Evolutionary conservation across 2,329 filamentous ascomycete genomes (phyloP).

Genomic region (Pseudogymnoascus sp.): DNA sequence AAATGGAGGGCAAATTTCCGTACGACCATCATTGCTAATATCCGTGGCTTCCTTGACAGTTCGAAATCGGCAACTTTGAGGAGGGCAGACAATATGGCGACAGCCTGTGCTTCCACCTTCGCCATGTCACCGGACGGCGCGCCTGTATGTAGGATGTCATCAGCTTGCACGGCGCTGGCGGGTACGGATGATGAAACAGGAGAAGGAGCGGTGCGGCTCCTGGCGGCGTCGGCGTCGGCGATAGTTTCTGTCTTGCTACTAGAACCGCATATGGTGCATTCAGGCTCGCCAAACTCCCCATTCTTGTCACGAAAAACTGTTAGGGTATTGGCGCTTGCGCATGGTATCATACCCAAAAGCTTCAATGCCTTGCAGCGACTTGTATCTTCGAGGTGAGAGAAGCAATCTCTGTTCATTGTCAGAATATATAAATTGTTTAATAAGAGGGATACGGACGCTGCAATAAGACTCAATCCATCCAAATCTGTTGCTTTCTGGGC

Average conservation of each 20-base stretch:
- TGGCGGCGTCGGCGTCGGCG: constrained; percentile 12
- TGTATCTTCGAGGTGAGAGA: constrained; percentile 40
- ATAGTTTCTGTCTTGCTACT: constrained; percentile 13
- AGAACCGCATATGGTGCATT: constrained; percentile 27
- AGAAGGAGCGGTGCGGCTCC: neutral
- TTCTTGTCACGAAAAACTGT: constrained; percentile 22
- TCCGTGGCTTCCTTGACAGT: constrained; percentile 52
- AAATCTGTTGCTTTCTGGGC: constrained; percentile 30
- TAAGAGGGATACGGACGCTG: constrained; percentile 39
- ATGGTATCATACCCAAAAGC: constrained; percentile 49
- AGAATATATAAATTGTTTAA: constrained; percentile 1
- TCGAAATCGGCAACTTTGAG: constrained; percentile 33
- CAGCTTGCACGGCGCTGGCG: neutral
- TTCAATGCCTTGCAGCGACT: constrained; percentile 47
- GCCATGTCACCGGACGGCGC: constrained; percentile 28
- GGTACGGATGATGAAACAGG: neutral
- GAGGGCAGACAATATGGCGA: neutral
- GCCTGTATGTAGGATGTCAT: neutral
- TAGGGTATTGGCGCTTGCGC: constrained; percentile 45
- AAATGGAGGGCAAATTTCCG: constrained; percentile 64
- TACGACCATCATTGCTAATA: constrained; percentile 65
- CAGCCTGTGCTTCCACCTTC: constrained; percentile 19
- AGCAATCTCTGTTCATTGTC: constrained; percentile 31
- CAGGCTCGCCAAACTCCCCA: constrained; percentile 22
- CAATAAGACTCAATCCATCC: constrained; percentile 34